Percentiles rank a stretch among this genome's conserved stretches.
Conservation (phyloP, 108 stramenopile species). For the Nitzschia palea region DNA sequence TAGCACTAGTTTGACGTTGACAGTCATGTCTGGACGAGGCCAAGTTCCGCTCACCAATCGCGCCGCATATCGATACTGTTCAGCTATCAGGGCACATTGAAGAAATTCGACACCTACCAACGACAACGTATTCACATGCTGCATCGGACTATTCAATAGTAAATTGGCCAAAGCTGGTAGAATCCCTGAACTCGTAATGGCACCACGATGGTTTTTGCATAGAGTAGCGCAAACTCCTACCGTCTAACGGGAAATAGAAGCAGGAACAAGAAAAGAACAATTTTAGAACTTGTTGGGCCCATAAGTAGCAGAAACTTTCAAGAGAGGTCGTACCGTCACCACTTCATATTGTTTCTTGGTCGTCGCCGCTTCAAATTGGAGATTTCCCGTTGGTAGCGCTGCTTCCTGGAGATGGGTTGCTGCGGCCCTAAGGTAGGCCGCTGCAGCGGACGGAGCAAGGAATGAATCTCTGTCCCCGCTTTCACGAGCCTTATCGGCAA, state of each 20-base stretch:
- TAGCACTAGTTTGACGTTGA: slow-evolving; percentile 31
- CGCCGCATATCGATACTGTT: slow-evolving; percentile 53
- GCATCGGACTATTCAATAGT: slow-evolving; percentile 12
- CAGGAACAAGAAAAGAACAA: not conserved
- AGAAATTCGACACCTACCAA: slow-evolving; percentile 43
- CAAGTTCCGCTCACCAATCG: slow-evolving; percentile 29
- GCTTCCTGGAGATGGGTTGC: slow-evolving; percentile 2
- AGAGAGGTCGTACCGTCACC: not conserved
- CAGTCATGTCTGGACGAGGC: slow-evolving; percentile 36
- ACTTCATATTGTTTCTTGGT: slow-evolving; percentile 5
- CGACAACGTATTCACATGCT: slow-evolving; percentile 1
- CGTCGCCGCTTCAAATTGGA: not conserved
- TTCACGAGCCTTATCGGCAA: not conserved
- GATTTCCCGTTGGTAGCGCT: not conserved
- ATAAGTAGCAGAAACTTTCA: not conserved
- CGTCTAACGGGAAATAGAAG: not conserved
- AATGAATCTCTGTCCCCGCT: not conserved
- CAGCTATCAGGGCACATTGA: slow-evolving; percentile 51
- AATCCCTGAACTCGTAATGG: slow-evolving; percentile 52
- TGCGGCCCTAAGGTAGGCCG: slow-evolving; percentile 2
- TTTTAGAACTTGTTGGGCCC: not conserved
- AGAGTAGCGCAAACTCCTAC: slow-evolving; percentile 18
- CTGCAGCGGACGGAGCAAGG: not conserved
- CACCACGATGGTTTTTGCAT: slow-evolving; percentile 9
- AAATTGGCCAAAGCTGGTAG: slow-evolving; percentile 38